Conservation (phyloP, 306 rosid genomes). For the Cucumis sativus region DNA sequence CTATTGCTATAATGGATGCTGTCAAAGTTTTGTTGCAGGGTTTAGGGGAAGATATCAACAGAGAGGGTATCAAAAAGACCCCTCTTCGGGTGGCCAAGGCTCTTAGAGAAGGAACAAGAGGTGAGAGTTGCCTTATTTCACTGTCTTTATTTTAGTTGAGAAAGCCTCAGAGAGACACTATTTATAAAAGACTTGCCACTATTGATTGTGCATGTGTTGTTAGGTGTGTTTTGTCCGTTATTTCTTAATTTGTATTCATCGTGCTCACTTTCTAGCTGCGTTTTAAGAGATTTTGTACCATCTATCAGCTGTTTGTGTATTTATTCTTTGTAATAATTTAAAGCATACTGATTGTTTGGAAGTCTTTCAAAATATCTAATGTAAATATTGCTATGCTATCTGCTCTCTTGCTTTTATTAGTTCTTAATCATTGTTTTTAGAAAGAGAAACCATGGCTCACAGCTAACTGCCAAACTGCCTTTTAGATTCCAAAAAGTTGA, state of each 20-base stretch:
- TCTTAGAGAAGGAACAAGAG: slow-evolving; percentile 84
- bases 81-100: slow-evolving; percentile 95
- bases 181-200: not conserved
- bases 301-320: not conserved
- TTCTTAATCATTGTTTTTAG: not conserved
- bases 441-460: not conserved
- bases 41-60: slow-evolving; percentile 66
- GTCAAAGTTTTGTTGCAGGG: slow-evolving; percentile 74
- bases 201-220: not conserved
- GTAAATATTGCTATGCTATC: not conserved
- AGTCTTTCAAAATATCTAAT: not conserved
- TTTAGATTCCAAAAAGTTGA: not conserved
- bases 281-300: not conserved
- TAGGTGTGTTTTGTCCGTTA: not conserved
- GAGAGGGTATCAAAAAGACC: slow-evolving; percentile 80
- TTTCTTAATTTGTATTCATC: not conserved
- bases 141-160: not conserved
- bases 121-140: slow-evolving; percentile 17
- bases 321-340: not conserved
- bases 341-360: not conserved
- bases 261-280: not conserved
- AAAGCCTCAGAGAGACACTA: not conserved
- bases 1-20: slow-evolving; percentile 47
- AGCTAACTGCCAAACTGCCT: not conserved
- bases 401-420: not conserved